Evolutionary conservation across 129 eudicot genomes (phyloP), one percentile per base, ranked within the genome.

Genomic region (Centella asiatica): DNA sequence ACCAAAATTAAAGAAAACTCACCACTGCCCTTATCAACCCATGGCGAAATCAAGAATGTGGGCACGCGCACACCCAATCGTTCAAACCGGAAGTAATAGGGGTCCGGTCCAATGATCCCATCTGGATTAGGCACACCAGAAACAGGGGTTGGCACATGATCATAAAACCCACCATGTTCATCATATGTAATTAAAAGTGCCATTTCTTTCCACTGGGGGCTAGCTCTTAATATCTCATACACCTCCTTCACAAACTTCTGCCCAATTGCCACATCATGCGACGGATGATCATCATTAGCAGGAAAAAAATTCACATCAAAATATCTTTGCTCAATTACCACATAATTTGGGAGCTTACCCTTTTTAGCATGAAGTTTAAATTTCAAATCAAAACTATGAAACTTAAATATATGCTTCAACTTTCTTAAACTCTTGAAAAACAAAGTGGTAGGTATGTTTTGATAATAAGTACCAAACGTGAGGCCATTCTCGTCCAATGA

Each of bases 141-240:
- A 64, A 90, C 87, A 25, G 97, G 97, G 1, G 97, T 90, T 5
- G 94, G 80, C 45, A 90, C 97, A 71, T 90, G 97, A 84, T 90
- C 97, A 74, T 74, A 90, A 25, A 90, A 90, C 66, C 97, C 97
- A 68, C 97, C 97, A 72, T 90, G 97, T 69, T 90, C 97, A 75
- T 90, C 97, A 60, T 90, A 90, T 29, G 97, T 90, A 46, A 90
- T 83, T 80, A 90, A 69, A 46, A 90, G 47, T 6, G 90, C 97
- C 97, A 90, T 79, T 39, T 90, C 94, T 9, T 90, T 58, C 97
- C 97, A 90, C 59, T 90, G 97, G 2, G 94, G 95, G 67, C 97
- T 90, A 12, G 71, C 77, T 79, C 97, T 83, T 49, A 90, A 72
- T 17, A 64, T 77, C 83, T 90, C 97, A 44, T 90, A 90, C 52